Percentiles rank a stretch among this genome's conserved stretches.
Evolutionary conservation across 116 monocot genomes (phyloP).

Genomic region (Papilionanthe hybrid): DNA sequence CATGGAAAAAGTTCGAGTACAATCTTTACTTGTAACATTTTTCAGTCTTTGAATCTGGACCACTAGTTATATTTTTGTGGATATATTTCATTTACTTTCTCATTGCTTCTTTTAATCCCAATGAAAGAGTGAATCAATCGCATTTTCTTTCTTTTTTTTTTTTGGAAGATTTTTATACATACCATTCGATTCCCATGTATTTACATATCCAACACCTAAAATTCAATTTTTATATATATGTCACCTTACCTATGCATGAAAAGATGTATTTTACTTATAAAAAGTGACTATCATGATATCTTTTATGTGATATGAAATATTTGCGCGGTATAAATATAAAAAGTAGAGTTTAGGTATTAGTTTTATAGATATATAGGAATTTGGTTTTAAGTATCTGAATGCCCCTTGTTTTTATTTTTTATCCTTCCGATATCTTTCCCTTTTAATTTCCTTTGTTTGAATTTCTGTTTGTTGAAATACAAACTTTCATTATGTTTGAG

Average conservation of each 20-base stretch:
- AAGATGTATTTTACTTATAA: too few species aligned
- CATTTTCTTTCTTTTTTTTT: slow-evolving; percentile 1
- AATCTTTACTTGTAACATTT: background rate
- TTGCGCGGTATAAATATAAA: too few species aligned
- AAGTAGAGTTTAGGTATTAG: too few species aligned
- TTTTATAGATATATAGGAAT: too few species aligned
- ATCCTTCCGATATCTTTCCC: background rate
- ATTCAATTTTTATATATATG: too few species aligned
- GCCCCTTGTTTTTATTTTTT: background rate
- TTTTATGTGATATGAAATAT: too few species aligned
- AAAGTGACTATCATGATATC: too few species aligned
- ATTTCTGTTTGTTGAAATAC: background rate
- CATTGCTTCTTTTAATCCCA: background rate
- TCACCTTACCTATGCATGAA: too few species aligned
- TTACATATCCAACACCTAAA: too few species aligned
- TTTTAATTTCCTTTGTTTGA: background rate
- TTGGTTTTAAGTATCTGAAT: too few species aligned
- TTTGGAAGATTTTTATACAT: too few species aligned
- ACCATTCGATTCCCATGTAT: too few species aligned
- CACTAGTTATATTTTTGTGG: background rate
- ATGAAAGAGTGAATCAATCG: background rate
- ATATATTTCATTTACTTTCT: background rate
- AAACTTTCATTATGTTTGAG: slow-evolving; percentile 1
- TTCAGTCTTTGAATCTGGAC: background rate
- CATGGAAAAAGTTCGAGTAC: background rate